phyloP scores from a whole-genome alignment of 2,329 filamentous ascomycete genomes.

The Chaetomiaceae sp. region DNA sequence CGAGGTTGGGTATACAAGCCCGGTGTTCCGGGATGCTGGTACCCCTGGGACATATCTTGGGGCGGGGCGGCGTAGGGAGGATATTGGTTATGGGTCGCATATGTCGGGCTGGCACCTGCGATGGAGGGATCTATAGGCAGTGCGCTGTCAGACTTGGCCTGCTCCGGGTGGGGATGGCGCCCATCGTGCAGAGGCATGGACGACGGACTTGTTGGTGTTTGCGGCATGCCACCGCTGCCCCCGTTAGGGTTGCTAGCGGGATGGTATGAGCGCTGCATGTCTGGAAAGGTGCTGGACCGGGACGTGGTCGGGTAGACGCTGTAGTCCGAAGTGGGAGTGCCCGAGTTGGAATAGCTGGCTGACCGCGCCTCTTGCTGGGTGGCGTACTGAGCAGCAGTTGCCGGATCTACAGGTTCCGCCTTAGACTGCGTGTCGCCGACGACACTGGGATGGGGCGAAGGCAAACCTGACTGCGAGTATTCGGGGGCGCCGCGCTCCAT shows the following conservation, averaged over 20 bases:
- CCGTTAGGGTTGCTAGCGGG: slow-evolving; percentile 68
- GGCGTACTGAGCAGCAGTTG: slow-evolving; percentile 86
- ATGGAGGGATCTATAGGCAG: slow-evolving; percentile 99
- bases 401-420: slow-evolving; percentile 80
- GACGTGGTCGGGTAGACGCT: slow-evolving; percentile 68
- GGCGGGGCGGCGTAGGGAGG: slow-evolving; percentile 79
- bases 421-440: slow-evolving; percentile 74
- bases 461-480: slow-evolving; percentile 87
- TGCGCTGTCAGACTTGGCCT: slow-evolving; percentile 91
- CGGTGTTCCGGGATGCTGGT: slow-evolving; percentile 54
- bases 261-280: slow-evolving; percentile 81
- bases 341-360: slow-evolving; percentile 65
- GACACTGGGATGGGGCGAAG: slow-evolving; percentile 63
- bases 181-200: slow-evolving; percentile 83
- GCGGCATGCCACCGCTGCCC: slow-evolving; percentile 85
- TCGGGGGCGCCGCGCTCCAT: slow-evolving; percentile 62
- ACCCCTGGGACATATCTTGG: slow-evolving; percentile 81
- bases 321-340: slow-evolving; percentile 88
- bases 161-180: slow-evolving; percentile 62
- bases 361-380: slow-evolving; percentile 75
- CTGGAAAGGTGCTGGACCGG: slow-evolving; percentile 79
- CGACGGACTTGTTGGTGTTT: slow-evolving; percentile 96
- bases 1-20: slow-evolving; percentile 65
- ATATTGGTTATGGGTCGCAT: slow-evolving; percentile 69
- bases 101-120: slow-evolving; percentile 86